Percentiles rank a stretch among this genome's conserved stretches.
Conservation (phyloP, 2,329 filamentous ascomycete species). For the Fusarium sulawesiense region DNA sequence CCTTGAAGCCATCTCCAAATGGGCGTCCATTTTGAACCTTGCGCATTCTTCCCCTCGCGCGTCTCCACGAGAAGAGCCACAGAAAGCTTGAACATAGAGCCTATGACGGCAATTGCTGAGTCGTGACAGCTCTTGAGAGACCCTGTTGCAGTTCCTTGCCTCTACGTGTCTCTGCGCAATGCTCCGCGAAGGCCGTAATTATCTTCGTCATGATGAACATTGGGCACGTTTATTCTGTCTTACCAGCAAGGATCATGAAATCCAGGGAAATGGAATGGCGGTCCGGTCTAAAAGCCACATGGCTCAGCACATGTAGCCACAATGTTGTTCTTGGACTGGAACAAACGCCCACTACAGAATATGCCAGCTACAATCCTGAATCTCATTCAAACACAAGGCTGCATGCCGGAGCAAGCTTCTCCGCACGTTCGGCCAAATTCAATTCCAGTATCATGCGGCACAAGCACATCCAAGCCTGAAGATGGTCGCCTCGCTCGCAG, state of each 20-base stretch:
- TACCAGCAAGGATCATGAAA: slow-evolving; percentile 30
- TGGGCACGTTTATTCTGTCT: slow-evolving; percentile 20
- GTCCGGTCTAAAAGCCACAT: slow-evolving; percentile 37
- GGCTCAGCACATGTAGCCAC: slow-evolving; percentile 25
- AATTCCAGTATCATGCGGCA: slow-evolving; percentile 35
- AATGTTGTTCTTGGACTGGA: slow-evolving; percentile 4
- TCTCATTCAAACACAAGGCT: slow-evolving; percentile 38
- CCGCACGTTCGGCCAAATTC: slow-evolving; percentile 43
- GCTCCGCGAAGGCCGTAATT: neutral
- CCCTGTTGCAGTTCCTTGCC: slow-evolving; percentile 23
- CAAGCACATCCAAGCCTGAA: slow-evolving; percentile 33
- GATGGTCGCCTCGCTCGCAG: slow-evolving; percentile 23
- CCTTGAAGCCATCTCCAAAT: slow-evolving; percentile 45
- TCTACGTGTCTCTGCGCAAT: neutral
- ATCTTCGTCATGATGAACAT: slow-evolving; percentile 23
- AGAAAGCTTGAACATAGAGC: slow-evolving; percentile 8
- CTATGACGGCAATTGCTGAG: slow-evolving; percentile 25
- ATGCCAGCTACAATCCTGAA: slow-evolving; percentile 32
- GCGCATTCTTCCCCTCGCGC: slow-evolving; percentile 22
- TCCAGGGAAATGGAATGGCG: slow-evolving; percentile 21
- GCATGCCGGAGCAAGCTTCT: slow-evolving; percentile 39
- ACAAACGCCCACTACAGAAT: slow-evolving; percentile 10
- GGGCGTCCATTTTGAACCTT: slow-evolving; percentile 29
- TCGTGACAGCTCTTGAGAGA: slow-evolving; percentile 18
- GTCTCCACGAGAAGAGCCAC: slow-evolving; percentile 25